Evolutionary conservation across 495 filamentous ascomycete genomes (phyloP).

Genomic region (Hamigera avellanea): DNA sequence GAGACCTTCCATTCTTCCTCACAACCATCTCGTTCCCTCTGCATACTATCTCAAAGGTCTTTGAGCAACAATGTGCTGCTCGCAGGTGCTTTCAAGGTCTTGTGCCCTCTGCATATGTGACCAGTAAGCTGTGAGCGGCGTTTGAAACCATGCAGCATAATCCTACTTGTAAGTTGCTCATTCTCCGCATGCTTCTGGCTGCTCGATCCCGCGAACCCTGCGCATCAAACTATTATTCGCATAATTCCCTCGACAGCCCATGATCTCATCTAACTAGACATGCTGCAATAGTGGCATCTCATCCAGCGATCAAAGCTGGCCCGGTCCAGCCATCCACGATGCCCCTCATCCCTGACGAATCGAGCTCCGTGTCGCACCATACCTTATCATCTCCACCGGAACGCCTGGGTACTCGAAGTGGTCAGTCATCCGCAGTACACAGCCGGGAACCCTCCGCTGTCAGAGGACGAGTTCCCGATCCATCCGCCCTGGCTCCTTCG

Average conservation of each 20-base stretch:
- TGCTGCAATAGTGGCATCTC: constrained; percentile 1
- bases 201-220: too few relatives aligned
- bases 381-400: constrained; percentile 28
- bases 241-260: too few relatives aligned
- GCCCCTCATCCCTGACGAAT: constrained; percentile 36
- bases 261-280: neutral
- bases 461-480: constrained; percentile 16
- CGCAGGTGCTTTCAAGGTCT: constrained; percentile 3
- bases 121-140: constrained; percentile 9
- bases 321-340: constrained; percentile 29
- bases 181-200: neutral
- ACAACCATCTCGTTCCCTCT: too few relatives aligned
- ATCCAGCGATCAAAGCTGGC: constrained; percentile 24
- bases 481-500: constrained; percentile 10
- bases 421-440: constrained; percentile 41
- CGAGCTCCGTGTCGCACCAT: constrained; percentile 30
- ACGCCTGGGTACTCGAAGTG: constrained; percentile 28
- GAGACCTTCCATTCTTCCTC: too few relatives aligned
- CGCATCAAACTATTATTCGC: constrained; percentile 5
- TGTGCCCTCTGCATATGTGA: constrained; percentile 2
- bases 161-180: constrained; percentile 9
- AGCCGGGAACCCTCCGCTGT: constrained; percentile 33
- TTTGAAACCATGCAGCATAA: constrained; percentile 6
- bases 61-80: constrained; percentile 13
- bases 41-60: constrained; percentile 1